Base-by-base conservation (phyloP, 1,139 yeast genomes). In the Zygoascus sp. region DNA sequence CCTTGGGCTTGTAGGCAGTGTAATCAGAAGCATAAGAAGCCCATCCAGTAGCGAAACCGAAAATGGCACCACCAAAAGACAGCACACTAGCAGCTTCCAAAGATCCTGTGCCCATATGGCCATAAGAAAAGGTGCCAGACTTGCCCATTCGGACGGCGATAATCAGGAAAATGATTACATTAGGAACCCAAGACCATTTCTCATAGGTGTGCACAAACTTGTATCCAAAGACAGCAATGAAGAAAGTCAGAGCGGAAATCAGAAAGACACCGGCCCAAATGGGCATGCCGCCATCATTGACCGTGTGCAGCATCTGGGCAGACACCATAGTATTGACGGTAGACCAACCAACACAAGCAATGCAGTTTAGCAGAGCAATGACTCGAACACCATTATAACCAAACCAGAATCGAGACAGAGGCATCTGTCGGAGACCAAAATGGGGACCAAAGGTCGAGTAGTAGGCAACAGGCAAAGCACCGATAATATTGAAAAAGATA, bases 321-420 rank as follows among this genome's bases (percentile, higher is more conserved):
- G 94, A 81, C 22, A 89, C 84, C 79, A 89, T 86, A 54, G 88
- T 85, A 68, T 89, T 90, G 41, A 88, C 94, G 15, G 95, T 87
- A 67, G 95, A 89, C 97, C 97, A 89, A 55, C 97, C 97, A 53
- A 89, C 77, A 76, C 96, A 87, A 13, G 96, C 94, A 59, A 89
- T 67, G 59, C 82, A 78, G 63, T 89, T 89, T 60, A 89, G 74
- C 38, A 83, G 65, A 15, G 95, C 83, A 61, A 89, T 85, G 49
- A 89, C 73, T 64, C 95, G 77, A 67, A 85, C 82, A 44, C 85
- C 81, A 40, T 73, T 66, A 64, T 82, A 80, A 57, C 97, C 97
- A 58, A 83, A 75, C 61, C 89, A 75, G 67, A 75, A 89, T 56
- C 90, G 77, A 13, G 95, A 80, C 54, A 90, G 65, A 40, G 86